Conservation (phyloP, 1,139 yeast genomes). For the Citeromyces siamensis region DNA sequence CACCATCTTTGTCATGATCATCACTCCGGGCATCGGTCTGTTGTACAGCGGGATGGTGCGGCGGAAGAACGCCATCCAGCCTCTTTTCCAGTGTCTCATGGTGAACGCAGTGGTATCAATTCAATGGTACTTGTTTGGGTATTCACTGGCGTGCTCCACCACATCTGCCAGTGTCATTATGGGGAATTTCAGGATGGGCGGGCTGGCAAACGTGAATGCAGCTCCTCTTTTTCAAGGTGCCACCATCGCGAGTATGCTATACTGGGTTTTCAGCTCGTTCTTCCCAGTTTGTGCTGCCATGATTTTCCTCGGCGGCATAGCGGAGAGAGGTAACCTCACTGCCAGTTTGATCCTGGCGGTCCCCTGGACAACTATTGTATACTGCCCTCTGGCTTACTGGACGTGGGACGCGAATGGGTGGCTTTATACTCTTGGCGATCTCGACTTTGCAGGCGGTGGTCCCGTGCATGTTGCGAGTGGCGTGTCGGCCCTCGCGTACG, state of each 20-base stretch:
- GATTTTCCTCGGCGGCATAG: constrained; percentile 31
- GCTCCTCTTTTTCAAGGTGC: constrained; percentile 26
- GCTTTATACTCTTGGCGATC: constrained; percentile 27
- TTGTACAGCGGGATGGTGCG: constrained; percentile 28
- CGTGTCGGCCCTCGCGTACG: constrained; percentile 27
- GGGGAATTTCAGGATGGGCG: constrained; percentile 28
- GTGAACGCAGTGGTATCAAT: constrained; percentile 25
- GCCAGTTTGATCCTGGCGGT: constrained; percentile 29
- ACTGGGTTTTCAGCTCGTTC: constrained; percentile 28
- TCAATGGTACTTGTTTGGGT: constrained; percentile 32
- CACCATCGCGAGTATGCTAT: constrained; percentile 27
- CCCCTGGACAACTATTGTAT: constrained; percentile 28
- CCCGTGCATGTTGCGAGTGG: constrained; percentile 36
- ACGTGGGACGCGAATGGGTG: constrained; percentile 34
- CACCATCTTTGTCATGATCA: constrained; percentile 27
- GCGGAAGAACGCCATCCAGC: constrained; percentile 25
- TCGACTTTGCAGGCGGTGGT: constrained; percentile 39
- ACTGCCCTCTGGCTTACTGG: constrained; percentile 32
- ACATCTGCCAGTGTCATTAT: constrained; percentile 23
- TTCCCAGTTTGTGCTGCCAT: constrained; percentile 36
- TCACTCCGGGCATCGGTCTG: constrained; percentile 32
- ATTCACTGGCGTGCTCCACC: constrained; percentile 27
- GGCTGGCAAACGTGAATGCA: constrained; percentile 24
- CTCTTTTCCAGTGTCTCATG: constrained; percentile 28
- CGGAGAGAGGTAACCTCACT: constrained; percentile 28